These are phyloP conservation scores for Pseudocercospora fijiensis DNA, from an alignment of 2,329 filamentous ascomycete species.

Conservation along the genomic window DNA sequence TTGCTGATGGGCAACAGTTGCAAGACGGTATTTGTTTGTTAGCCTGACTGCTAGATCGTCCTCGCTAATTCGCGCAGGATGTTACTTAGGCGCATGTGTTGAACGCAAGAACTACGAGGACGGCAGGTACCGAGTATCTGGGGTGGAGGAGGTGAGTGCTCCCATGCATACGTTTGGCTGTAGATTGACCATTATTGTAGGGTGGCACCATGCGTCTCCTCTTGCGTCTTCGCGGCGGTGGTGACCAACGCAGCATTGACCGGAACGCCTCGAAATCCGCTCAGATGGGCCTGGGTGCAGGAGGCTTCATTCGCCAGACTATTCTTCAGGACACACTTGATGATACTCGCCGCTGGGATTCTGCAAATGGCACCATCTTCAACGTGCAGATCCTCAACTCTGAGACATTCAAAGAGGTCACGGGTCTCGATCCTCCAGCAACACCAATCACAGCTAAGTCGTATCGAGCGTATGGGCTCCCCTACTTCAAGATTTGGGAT, in stretches of 20 bases:
- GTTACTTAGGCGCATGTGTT: neutral
- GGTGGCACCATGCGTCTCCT: constrained; percentile 22
- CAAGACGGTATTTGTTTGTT: constrained; percentile 65
- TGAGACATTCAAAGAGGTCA: constrained; percentile 38
- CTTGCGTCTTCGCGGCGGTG: constrained; percentile 27
- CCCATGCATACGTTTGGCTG: neutral
- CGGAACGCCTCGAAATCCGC: no score
- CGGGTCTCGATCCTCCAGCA: constrained; percentile 38
- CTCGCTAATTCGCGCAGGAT: neutral
- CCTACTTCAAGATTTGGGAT: constrained; percentile 42
- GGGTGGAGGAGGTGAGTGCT: constrained; percentile 65
- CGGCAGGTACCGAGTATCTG: constrained; percentile 78
- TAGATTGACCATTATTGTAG: neutral
- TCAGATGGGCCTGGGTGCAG: constrained; percentile 43
- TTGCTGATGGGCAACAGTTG: constrained; percentile 92
- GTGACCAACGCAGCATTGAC: neutral
- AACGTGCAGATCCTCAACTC: constrained; percentile 47
- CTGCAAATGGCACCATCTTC: constrained; percentile 34
- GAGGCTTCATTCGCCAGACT: constrained; percentile 45
- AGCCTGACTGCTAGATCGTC: neutral
- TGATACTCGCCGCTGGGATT: constrained; percentile 36
- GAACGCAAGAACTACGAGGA: constrained; percentile 49
- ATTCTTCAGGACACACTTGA: constrained; percentile 38
- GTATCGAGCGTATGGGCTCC: constrained; percentile 39
- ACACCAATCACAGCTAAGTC: constrained; percentile 40